Evolutionary conservation across 2,329 filamentous ascomycete species (phyloP).

Genomic region (Rutstroemia sp.): DNA sequence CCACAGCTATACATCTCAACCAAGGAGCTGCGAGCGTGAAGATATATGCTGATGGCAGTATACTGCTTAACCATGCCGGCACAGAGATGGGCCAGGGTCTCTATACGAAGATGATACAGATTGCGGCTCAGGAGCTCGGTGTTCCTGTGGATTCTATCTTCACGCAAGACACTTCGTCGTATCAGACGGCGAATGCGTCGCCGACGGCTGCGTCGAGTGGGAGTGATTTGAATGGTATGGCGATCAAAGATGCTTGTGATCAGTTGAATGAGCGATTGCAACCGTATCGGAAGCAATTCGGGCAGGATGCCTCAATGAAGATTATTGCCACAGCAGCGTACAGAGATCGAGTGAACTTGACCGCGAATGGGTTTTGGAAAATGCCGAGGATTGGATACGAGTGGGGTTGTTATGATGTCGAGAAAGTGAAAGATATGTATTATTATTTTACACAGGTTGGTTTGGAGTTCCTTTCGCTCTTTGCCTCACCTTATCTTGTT

Average conservation of each 20-base stretch:
- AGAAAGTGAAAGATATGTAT: constrained; percentile 60
- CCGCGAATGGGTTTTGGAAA: constrained; percentile 90
- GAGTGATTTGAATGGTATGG: constrained; percentile 93
- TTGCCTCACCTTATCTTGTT: neutral
- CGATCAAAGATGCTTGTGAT: constrained; percentile 81
- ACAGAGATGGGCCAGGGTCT: constrained; percentile 94
- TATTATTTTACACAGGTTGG: constrained; percentile 85
- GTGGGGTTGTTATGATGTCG: constrained; percentile 81
- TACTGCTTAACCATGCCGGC: constrained; percentile 87
- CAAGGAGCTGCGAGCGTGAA: constrained; percentile 90
- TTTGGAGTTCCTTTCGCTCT: neutral
- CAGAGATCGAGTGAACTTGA: constrained; percentile 88
- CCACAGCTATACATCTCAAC: constrained; percentile 84
- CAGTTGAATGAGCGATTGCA: constrained; percentile 79
- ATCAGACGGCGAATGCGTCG: constrained; percentile 88
- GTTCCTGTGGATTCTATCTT: constrained; percentile 74
- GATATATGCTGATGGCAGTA: constrained; percentile 89
- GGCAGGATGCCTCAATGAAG: constrained; percentile 71
- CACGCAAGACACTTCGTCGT: constrained; percentile 89
- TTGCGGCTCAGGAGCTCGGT: constrained; percentile 78
- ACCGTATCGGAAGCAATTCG: constrained; percentile 77
- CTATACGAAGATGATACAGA: constrained; percentile 93
- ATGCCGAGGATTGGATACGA: constrained; percentile 92
- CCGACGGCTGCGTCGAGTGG: constrained; percentile 88
- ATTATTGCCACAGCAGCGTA: constrained; percentile 85